Percentiles rank a stretch among this genome's conserved stretches.
Conservation (phyloP, 208 protist genomes). For the Crithidia bombi region DNA sequence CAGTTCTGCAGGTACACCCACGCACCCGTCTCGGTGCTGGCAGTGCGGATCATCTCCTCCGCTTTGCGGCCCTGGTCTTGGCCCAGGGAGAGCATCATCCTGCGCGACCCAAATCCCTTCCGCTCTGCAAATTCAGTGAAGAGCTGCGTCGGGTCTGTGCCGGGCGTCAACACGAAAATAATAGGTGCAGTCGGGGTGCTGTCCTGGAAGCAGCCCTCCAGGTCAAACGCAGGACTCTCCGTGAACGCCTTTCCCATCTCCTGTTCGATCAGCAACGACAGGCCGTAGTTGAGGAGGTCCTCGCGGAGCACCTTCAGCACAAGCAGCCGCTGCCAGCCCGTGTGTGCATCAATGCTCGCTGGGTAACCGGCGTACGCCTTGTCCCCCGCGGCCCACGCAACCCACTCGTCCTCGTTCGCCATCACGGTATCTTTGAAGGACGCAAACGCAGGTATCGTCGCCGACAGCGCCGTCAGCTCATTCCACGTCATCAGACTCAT, state of each 20-base stretch:
- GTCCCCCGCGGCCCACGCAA: slow-evolving; percentile 83
- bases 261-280: slow-evolving; percentile 75
- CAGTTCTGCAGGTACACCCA: slow-evolving; percentile 98
- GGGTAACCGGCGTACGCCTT: slow-evolving; percentile 88
- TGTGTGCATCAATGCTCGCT: slow-evolving; percentile 29
- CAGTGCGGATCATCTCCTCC: slow-evolving; percentile 88
- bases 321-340: slow-evolving; percentile 88
- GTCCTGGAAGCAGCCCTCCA: slow-evolving; percentile 92
- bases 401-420: slow-evolving; percentile 78
- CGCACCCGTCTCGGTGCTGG: slow-evolving; percentile 65
- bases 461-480: slow-evolving; percentile 87
- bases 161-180: slow-evolving; percentile 95
- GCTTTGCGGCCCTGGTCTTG: slow-evolving; percentile 95
- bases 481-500: slow-evolving; percentile 91
- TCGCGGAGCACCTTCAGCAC: slow-evolving; percentile 89
- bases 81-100: slow-evolving; percentile 94
- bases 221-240: slow-evolving; percentile 90
- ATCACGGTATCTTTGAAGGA: slow-evolving; percentile 90
- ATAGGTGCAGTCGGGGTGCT: slow-evolving; percentile 90
- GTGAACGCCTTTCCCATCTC: slow-evolving; percentile 90
- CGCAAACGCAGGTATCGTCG: slow-evolving; percentile 82
- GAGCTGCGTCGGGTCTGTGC: slow-evolving; percentile 93
- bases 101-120: slow-evolving; percentile 88
- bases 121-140: slow-evolving; percentile 94
- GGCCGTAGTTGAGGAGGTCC: slow-evolving; percentile 91